Evolutionary conservation across 345 rosid species (phyloP).

Genomic region (Aethionema arabicum): DNA sequence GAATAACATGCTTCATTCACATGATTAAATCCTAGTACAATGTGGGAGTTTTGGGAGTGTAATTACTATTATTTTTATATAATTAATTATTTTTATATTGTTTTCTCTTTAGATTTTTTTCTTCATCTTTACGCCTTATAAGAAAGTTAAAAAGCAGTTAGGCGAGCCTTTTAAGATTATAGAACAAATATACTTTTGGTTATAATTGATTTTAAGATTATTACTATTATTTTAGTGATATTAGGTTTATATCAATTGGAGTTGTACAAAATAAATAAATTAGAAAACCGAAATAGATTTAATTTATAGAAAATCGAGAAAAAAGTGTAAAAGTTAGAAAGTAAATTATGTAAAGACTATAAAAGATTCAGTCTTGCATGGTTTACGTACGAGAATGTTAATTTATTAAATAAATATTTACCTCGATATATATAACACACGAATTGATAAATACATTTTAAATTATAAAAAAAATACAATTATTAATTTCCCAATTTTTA

Average conservation of each 20-base stretch:
- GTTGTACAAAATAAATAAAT: neutral
- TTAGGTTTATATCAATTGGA: neutral
- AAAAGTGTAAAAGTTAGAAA: conserved; percentile 33
- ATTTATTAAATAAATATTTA: neutral
- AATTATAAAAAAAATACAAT: too few relatives aligned
- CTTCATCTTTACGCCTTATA: neutral
- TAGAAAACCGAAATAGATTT: conserved; percentile 10
- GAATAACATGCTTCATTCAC: too few relatives aligned
- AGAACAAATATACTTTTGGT: conserved; percentile 7
- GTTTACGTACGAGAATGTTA: conserved; percentile 21
- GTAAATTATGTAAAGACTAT: conserved; percentile 24
- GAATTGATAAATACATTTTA: too few relatives aligned
- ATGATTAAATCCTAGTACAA: too few relatives aligned
- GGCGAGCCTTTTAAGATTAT: conserved; percentile 24
- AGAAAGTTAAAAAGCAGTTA: neutral
- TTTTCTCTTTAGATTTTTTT: neutral
- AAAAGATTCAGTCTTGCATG: conserved; percentile 26
- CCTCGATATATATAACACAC: conserved; percentile 10
- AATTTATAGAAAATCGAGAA: conserved; percentile 19
- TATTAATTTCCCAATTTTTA: too few relatives aligned
- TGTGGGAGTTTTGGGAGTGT: too few relatives aligned
- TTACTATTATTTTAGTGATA: neutral
- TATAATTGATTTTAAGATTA: neutral
- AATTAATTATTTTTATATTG: neutral
- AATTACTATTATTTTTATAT: neutral